Percentiles rank a stretch among this genome's conserved stretches.
phyloP scores from a whole-genome alignment of 2,329 filamentous ascomycete genomes.

The Aspergillus texensis region DNA sequence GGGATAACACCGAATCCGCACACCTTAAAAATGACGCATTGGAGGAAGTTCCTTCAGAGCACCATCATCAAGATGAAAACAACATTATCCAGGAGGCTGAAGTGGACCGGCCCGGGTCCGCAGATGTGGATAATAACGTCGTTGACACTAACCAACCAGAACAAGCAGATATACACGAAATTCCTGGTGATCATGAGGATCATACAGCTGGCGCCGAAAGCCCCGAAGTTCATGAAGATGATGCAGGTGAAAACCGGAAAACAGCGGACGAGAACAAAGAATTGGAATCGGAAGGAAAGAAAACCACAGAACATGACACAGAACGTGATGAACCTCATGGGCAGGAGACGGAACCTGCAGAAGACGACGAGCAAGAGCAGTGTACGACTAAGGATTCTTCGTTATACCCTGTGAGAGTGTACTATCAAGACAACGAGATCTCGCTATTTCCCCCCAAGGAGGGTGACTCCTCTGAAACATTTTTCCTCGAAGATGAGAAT shows the following conservation, averaged over 20 bases:
- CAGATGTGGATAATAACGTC: conserved; percentile 10
- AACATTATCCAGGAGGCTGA: conserved; percentile 12
- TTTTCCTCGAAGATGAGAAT: conserved; percentile 59
- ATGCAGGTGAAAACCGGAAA: conserved; percentile 16
- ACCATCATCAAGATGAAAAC: conserved; percentile 10
- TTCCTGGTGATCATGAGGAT: conserved; percentile 8
- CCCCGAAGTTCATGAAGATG: conserved; percentile 19
- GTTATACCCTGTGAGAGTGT: conserved; percentile 54
- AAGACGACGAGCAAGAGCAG: conserved; percentile 14
- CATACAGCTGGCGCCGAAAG: conserved; percentile 4
- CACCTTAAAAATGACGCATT: background rate
- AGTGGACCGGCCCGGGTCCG: conserved; percentile 6
- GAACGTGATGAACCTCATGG: conserved; percentile 14
- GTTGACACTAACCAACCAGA: conserved; percentile 28
- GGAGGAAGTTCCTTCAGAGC: conserved; percentile 6
- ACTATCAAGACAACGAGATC: conserved; percentile 60
- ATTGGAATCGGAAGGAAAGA: conserved; percentile 7
- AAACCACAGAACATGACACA: conserved; percentile 12
- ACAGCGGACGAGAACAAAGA: conserved; percentile 14
- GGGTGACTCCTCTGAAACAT: conserved; percentile 56
- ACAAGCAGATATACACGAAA: conserved; percentile 12
- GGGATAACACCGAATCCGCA: background rate
- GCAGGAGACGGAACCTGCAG: conserved; percentile 2
- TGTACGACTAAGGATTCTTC: conserved; percentile 15
- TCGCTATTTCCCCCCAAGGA: conserved; percentile 61